Base-by-base conservation (phyloP, 257 asterid species). In the Linaria vulgaris region DNA sequence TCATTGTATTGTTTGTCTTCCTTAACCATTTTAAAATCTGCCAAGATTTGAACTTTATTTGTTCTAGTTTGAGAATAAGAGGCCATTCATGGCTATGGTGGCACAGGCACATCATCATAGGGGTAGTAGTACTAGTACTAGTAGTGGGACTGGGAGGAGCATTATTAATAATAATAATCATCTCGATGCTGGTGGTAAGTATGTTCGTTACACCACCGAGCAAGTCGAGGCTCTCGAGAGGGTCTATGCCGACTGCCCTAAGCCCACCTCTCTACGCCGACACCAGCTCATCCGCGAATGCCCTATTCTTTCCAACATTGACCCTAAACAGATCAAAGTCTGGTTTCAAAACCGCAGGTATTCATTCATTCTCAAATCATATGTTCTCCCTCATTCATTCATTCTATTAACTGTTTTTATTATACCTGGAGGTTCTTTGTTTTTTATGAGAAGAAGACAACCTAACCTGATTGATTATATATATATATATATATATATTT, bases 61-160 rank as follows among this genome's bases (percentile, higher is more conserved):
- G 19, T 56, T 56, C 9, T 3, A 12, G 47, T 17, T 56, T 6
- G 10, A 2, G 5, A 0, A n/a, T n/a, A n/a, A n/a, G n/a, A n/a
- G n/a, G n/a, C n/a, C n/a, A n/a, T n/a, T n/a, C n/a, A 89, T 92
- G 99, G 97, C 97, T 68, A 85, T 87, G 99, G 95, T 87, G 68
- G 89, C 75, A 14, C 95, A 87, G 68, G 89, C 75, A 14, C 95
- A 87, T 66, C 96, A 82, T 2, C 95, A 86, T 38, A 72, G 95
- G 67, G 97, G 85, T 75, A 80, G 86, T 67, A 87, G 97, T 69
- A 81, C 91, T 43, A 59, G 64, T 63, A n/a, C n/a, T n/a, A n/a
- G 85, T 75, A 80, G 86, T 67, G 85, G 97, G 68, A 81, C 91
- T 43, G 43, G 64, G 60, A 94, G 95, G 64, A 85, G 96, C 69